These are phyloP conservation scores for Trypanosoma caninum DNA, from an alignment of 208 protist species.

Conservation along the genomic window DNA sequence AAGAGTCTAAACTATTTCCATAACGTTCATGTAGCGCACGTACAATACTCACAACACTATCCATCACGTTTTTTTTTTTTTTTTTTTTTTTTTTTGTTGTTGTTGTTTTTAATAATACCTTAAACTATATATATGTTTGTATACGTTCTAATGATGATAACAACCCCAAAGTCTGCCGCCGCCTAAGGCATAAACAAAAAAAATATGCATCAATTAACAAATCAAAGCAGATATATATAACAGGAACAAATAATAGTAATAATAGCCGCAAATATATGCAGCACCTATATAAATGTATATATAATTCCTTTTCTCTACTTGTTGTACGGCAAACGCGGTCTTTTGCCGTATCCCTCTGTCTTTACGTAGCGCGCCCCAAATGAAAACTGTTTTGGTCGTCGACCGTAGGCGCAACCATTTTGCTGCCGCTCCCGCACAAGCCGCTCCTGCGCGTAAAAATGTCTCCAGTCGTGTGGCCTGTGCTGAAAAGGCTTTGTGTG, in stretches of 20 bases:
- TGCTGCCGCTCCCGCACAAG: conserved; percentile 77
- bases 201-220: too few species aligned
- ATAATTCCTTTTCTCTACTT: too few species aligned
- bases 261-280: background rate
- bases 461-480: conserved; percentile 84
- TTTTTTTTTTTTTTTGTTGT: too few species aligned
- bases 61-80: too few species aligned
- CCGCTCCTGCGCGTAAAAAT: conserved; percentile 87
- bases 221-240: conserved; percentile 1
- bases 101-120: too few species aligned
- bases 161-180: too few species aligned
- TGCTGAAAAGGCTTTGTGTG: conserved; percentile 90
- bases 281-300: too few species aligned
- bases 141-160: too few species aligned
- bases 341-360: conserved; percentile 79
- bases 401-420: conserved; percentile 66
- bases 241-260: background rate
- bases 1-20: conserved; percentile 18
- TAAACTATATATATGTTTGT: conserved; percentile 16
- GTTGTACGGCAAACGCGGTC: conserved; percentile 85
- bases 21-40: conserved; percentile 19
- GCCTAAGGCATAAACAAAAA: too few species aligned
- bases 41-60: conserved; percentile 17
- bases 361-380: conserved; percentile 84
- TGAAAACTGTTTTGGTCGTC: conserved; percentile 68